Evolutionary conservation across 257 asterid genomes (phyloP), one percentile per base, ranked within the genome.

Genomic region (Orobanche coerulescens): DNA sequence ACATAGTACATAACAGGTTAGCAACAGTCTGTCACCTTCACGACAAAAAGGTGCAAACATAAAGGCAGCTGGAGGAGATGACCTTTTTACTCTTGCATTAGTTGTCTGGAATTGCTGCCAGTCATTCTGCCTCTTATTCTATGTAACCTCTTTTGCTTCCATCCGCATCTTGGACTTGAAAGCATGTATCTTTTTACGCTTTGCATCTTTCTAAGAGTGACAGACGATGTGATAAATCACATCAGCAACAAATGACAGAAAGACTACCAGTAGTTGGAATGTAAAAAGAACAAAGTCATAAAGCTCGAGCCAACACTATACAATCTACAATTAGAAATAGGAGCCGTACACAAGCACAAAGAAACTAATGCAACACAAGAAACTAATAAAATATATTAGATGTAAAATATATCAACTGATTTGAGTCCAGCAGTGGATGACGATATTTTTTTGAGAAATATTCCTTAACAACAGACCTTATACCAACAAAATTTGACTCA

Each of bases 71-170:
- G 23, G 43, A 54, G 12, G 23, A 65, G 55, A 31, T 18, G 64
- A 88, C 98, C 97, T 92, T 92, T 76, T 88, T 92, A 64, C 97
- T 81, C 62, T 75, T 77, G 75, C 95, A 95, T 88, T 92, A 34
- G 94, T 80, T 19, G 97, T 88, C 76, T 92, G 97, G 72, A 92
- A 92, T 72, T 92, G 97, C 73, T 92, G 98, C 98, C 98, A 88
- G 44, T 91, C 95, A 52, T 88, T 92, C 78, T 86, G 95, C 76
- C 97, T 86, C 78, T 92, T 92, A 76, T 92, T 92, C 76, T 92
- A 97, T 16, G 91, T 62, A 34, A 84, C 88, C 77, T 92, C 98
- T 68, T 86, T 88, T 73, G 76, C 94, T 79, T 92, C 98, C 73
- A 84, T 65, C 73, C 97, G 82, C 92, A 88, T 76, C 87, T 92